Evolutionary conservation across 169 alveolate species (phyloP).

Genomic region (Perkinsus chesapeaki): DNA sequence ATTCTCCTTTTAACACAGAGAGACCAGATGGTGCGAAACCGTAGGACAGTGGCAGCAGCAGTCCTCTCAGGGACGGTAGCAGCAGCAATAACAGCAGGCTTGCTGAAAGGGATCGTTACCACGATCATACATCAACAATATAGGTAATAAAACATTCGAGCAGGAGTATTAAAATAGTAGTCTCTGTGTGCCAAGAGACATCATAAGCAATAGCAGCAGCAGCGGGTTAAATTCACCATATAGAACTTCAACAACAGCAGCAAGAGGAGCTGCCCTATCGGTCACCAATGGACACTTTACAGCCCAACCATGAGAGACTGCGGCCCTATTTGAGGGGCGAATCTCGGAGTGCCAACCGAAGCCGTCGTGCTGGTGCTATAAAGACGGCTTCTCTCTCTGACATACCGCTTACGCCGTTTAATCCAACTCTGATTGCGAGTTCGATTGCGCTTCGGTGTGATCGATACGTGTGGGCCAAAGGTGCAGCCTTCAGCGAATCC

Average conservation of each 20-base stretch:
- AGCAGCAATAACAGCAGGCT: not conserved
- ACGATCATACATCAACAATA: not conserved
- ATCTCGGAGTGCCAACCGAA: not conserved
- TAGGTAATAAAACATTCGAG: too few relatives aligned
- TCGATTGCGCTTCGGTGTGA: not conserved
- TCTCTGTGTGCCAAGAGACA: not conserved
- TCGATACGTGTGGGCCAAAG: not conserved
- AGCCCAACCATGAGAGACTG: too few relatives aligned
- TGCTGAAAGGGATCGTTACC: not conserved
- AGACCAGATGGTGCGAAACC: too few relatives aligned
- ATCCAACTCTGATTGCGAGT: not conserved
- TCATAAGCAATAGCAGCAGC: not conserved
- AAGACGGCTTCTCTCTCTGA: not conserved
- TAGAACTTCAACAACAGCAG: too few relatives aligned
- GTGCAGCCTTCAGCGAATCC: not conserved
- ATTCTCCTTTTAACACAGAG: too few relatives aligned
- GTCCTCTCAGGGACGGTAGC: not conserved
- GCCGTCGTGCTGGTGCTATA: not conserved
- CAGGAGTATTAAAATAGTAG: not conserved
- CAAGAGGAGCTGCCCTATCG: too few relatives aligned
- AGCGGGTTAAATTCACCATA: not conserved
- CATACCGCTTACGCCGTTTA: not conserved
- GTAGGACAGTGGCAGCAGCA: not conserved
- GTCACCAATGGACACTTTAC: too few relatives aligned
- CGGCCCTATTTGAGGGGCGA: not conserved